These are phyloP conservation scores for Lunasporangiospora selenospora DNA, from an alignment of 192 early-diverging fungal genomes.

Conservation along the genomic window DNA sequence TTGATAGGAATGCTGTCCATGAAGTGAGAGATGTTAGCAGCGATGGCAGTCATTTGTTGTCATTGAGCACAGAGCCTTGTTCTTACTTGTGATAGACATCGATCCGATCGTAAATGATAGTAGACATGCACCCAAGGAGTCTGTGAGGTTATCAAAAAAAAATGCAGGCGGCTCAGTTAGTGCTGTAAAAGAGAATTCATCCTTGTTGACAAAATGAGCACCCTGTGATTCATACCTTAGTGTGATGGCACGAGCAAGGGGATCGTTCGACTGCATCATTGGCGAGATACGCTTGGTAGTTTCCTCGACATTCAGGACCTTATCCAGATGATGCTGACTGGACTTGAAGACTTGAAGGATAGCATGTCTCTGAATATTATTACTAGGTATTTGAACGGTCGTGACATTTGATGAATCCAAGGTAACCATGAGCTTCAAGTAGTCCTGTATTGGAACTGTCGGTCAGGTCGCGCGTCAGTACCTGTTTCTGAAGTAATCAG, in stretches of 20 bases:
- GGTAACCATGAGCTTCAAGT: too few relatives aligned
- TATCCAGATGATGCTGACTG: constrained; percentile 52
- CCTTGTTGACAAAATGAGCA: background rate
- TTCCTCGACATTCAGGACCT: constrained; percentile 54
- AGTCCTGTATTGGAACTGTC: too few relatives aligned
- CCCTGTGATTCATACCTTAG: constrained; percentile 35
- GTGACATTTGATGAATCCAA: too few relatives aligned
- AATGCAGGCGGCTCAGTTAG: too few relatives aligned
- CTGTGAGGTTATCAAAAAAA: too few relatives aligned
- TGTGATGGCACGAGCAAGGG: constrained; percentile 52
- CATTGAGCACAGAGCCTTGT: too few relatives aligned
- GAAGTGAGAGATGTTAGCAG: background rate
- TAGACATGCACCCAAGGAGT: constrained; percentile 53
- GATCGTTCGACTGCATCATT: constrained; percentile 52
- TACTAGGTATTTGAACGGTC: too few relatives aligned
- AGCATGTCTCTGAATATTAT: constrained; percentile 51
- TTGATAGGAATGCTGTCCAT: too few relatives aligned
- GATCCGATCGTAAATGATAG: constrained; percentile 49
- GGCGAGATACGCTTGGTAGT: constrained; percentile 50
- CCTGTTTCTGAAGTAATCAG: constrained; percentile 56
- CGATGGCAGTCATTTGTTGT: background rate
- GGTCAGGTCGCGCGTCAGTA: too few relatives aligned
- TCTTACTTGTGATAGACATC: constrained; percentile 57
- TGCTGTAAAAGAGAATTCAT: background rate
- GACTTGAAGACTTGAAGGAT: constrained; percentile 55